Evolutionary conservation across 1,284 basidiomycete species (phyloP), one percentile per base, ranked within the genome.

Genomic region (Trametes pubescens): DNA sequence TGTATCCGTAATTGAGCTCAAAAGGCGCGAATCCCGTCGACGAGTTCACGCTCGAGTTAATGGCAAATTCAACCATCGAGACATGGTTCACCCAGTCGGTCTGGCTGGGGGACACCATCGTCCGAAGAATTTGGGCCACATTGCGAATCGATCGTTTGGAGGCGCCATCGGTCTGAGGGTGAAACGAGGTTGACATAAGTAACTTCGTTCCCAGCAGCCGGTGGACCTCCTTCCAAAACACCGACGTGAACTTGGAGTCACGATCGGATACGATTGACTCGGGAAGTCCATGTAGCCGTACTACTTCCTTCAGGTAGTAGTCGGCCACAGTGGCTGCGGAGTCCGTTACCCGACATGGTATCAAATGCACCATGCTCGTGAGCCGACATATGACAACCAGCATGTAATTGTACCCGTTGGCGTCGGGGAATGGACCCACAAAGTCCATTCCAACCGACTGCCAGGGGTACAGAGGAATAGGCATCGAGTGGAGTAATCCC

Each of bases 1-100:
- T 66, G 37, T 72, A 69, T 0, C 78, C 76, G 49, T 78, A 73
- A 58, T 76, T 78, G 2, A 81, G 63, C 43, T 78, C 73, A 59
- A 82, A 82, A 1, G 77, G 78, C 1, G 77, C 70, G 54, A 74
- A 79, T 1, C 76, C 75, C 0, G 76, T 80, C 0, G 74, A 67
- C 1, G 68, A 72, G 24, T 65, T 76, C 0, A 74, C 61, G 21
- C 71, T 71, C 1, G 72, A 71, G 51, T 80, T 80, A 2, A 80
- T 68, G 0, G 77, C 74, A 58, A 79, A 80, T 49, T 80, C 77
- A 0, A 76, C 71, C 10, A 76, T 29, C 0, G 78, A 76, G 0
- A 78, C 4, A 21, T 72, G 68, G 0, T 69, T 59, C 0, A 72
- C 65, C 78, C 79, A 82, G 52, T 80, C 75, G 7, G 66, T 65